Base-by-base conservation (phyloP, 169 alveolate genomes). In the Plasmodium ovale region DNA sequence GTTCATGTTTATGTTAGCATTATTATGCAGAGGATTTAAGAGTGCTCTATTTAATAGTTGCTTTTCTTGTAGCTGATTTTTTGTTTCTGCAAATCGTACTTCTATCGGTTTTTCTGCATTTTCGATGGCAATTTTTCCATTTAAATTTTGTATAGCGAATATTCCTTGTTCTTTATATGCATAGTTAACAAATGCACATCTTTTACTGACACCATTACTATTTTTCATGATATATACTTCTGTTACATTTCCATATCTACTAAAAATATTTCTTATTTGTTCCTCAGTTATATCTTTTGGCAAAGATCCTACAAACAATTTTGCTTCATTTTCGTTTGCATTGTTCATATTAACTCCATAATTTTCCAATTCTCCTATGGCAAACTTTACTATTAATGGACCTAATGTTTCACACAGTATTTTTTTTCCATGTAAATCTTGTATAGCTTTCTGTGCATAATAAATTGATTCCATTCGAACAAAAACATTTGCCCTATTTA, bases 101-200 rank as follows among this genome's bases (percentile, higher is more conserved):
- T 96, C 98, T 44, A 96, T 90, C 27, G 98, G 98, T 42, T 97
- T 90, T 23, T 87, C 65, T 51, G 95, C 93, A 51, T 95, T 97
- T 37, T 92, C 95, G 37, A 95, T 85, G 37, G 95, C 94, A 69
- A 91, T 87, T 77, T 91, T 94, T 16, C 97, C 97, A 58, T 95
- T 89, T 9, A 96, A 70, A 29, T 82, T 58, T 72, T 87, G 92
- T 54, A 96, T 96, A 53, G 98, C 98, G 77, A 88, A 93, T 14
- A 96, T 91, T 9, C 96, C 98, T 74, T 96, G 97, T 70, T 96
- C 98, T 87, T 96, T 96, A 74, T 88, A 95, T 35, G 93, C 90
- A 79, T 94, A 94, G 54, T 94, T 95, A 65, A 96, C 97, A 58
- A 96, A 96, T 37, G 98, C 98, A 87, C 98, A 96, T 42, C 98